Conservation (phyloP, 768 basidiomycete species). For the Bullera alba region DNA sequence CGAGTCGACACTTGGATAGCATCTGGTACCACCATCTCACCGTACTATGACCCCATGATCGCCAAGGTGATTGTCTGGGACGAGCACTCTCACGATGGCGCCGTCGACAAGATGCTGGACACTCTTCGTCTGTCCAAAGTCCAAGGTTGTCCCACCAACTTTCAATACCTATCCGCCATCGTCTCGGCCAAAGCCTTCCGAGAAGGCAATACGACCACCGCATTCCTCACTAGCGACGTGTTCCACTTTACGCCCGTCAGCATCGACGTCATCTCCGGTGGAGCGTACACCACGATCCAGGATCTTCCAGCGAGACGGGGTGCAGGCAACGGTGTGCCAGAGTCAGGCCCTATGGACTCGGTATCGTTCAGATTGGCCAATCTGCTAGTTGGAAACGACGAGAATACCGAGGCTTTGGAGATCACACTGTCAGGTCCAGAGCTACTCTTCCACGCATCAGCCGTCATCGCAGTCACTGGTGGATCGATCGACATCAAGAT, state of each 20-base stretch:
- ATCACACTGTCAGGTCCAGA: constrained; percentile 49
- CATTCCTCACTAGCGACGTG: constrained; percentile 23
- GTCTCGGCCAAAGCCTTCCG: constrained; percentile 42
- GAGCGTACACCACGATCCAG: constrained; percentile 51
- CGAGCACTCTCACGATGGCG: constrained; percentile 51
- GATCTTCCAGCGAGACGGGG: constrained; percentile 19
- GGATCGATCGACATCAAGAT: constrained; percentile 50
- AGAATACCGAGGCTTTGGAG: constrained; percentile 56
- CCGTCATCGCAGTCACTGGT: constrained; percentile 58
- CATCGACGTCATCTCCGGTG: constrained; percentile 54
- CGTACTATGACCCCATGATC: constrained; percentile 46
- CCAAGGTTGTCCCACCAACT: constrained; percentile 59
- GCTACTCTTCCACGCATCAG: constrained; percentile 52
- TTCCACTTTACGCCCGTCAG: constrained; percentile 44
- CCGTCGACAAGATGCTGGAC: constrained; percentile 49
- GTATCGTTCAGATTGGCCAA: constrained; percentile 57
- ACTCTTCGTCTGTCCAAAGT: constrained; percentile 50
- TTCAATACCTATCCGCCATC: constrained; percentile 53
- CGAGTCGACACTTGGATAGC: constrained; percentile 53
- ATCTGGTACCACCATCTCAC: constrained; percentile 50
- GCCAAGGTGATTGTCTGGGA: constrained; percentile 57
- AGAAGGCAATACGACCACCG: constrained; percentile 26
- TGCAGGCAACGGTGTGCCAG: constrained; percentile 57
- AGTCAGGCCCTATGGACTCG: constrained; percentile 60
- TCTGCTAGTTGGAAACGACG: constrained; percentile 55